Conservation (phyloP, 2,329 filamentous ascomycete species). For the Botryotinia narcissicola region DNA sequence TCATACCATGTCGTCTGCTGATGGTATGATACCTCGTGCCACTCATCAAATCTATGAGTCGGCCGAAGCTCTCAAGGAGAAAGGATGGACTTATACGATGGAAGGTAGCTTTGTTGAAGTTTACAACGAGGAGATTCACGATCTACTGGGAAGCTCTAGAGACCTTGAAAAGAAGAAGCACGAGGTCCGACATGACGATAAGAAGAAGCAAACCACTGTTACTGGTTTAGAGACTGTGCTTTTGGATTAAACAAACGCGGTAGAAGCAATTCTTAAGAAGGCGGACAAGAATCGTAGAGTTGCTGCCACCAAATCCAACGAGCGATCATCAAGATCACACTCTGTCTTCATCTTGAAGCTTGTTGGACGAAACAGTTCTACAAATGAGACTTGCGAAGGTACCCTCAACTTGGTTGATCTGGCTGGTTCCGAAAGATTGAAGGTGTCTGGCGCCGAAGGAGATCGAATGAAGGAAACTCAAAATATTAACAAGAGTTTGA, state of each 20-base stretch:
- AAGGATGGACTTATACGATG: conserved; percentile 93
- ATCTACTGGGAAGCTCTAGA: conserved; percentile 72
- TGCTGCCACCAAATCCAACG: conserved; percentile 96
- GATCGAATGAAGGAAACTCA: conserved; percentile 91
- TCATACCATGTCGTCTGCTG: conserved; percentile 84
- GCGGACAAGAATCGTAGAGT: conserved; percentile 87
- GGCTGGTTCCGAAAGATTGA: conserved; percentile 86
- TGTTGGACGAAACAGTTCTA: conserved; percentile 63
- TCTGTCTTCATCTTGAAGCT: conserved; percentile 93
- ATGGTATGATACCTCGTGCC: conserved; percentile 94
- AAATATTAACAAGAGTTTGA: conserved; percentile 94
- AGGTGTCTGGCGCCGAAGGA: conserved; percentile 82
- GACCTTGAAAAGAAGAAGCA: conserved; percentile 78
- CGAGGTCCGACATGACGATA: conserved; percentile 83
- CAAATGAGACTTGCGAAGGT: conserved; percentile 82
- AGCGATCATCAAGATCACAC: conserved; percentile 89
- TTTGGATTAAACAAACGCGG: conserved; percentile 75
- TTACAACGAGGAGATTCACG: conserved; percentile 96
- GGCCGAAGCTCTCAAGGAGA: conserved; percentile 76
- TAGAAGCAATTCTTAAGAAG: conserved; percentile 74
- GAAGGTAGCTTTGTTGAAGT: conserved; percentile 95
- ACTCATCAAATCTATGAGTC: conserved; percentile 93
- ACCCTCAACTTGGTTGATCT: conserved; percentile 95
- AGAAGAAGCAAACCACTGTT: conserved; percentile 77
- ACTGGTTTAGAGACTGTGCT: conserved; percentile 74